Evolutionary conservation across 257 asterid species (phyloP), one percentile per base, ranked within the genome.

Genomic region (Gynochthodes officinalis): DNA sequence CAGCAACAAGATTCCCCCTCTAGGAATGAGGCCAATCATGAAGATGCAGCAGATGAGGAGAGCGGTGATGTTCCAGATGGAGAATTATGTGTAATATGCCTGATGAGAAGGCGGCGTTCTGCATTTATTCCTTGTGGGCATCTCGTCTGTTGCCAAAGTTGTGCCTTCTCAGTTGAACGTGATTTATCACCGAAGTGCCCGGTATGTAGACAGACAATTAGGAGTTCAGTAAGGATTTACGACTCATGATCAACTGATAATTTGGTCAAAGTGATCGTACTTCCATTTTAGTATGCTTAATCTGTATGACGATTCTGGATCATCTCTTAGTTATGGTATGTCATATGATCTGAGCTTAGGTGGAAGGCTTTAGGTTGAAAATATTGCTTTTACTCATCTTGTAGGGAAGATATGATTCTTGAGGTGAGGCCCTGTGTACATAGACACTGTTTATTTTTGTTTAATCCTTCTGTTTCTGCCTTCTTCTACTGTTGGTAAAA

Each of bases 61-160:
- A 42, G 79, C 14, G 90, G 79, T 65, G 88, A 88, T 21, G 86
- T 92, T 62, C 86, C 90, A 0, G 97, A 90, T 53, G 97, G 98
- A 25, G 95, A 87, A 84, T 83, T 95, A 40, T 95, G 99, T 70
- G 99, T 88, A 53, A 77, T 90, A 49, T 95, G 99, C 83, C 79
- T 92, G 33, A 81, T 74, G 83, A 87, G 98, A 69, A 90, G 98
- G 83, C 85, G 92, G 23, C 82, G 86, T 1, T 88, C 95, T 64
- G 99, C 97, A 64, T 95, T 95, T 58, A 69, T 91, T 66, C 99
- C 99, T 0, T 95, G 99, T 63, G 99, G 98, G 14, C 99, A 95
- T 78, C 82, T 85, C 30, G 97, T 87, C 73, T 95, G 98, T 74
- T 95, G 99, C 82, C 97, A 85, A 53, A 88, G 84, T 23, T 90